These are phyloP conservation scores for Tetraselmis chui DNA, from an alignment of 139 green algal genomes.

Conservation along the genomic window DNA sequence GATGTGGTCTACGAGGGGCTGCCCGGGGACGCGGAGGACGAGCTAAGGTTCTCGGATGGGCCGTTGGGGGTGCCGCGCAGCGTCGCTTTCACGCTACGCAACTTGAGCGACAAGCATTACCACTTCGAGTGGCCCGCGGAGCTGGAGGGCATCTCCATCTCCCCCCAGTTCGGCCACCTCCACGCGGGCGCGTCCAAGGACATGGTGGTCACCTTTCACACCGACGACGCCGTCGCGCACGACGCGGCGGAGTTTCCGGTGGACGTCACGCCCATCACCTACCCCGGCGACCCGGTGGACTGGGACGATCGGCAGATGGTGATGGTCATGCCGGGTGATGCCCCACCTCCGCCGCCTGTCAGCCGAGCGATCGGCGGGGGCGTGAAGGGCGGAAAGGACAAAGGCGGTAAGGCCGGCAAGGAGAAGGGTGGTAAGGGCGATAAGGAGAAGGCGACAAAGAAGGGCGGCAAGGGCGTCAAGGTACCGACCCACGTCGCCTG, in stretches of 20 bases:
- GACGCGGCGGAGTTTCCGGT: background rate
- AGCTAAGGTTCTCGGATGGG: conserved; percentile 52
- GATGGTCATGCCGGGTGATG: background rate
- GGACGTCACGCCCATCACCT: conserved; percentile 12
- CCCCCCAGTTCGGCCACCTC: conserved; percentile 53
- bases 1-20: conserved; percentile 58
- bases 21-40: conserved; percentile 40
- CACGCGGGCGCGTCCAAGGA: conserved; percentile 45
- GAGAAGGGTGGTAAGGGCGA: background rate
- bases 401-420: background rate
- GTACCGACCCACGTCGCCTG: no score
- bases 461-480: conserved; percentile 1
- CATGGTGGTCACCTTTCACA: conserved; percentile 47
- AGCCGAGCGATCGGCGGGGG: background rate
- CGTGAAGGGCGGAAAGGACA: background rate
- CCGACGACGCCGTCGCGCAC: conserved; percentile 21
- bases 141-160: conserved; percentile 41
- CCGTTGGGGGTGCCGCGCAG: conserved; percentile 22
- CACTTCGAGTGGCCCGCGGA: conserved; percentile 50
- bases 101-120: conserved; percentile 18
- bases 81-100: conserved; percentile 38
- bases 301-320: conserved; percentile 41
- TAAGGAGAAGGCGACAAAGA: background rate
- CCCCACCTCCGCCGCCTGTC: no score
- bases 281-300: conserved; percentile 21